A percentile compares a stretch with the other conserved stretches of the same genome.
phyloP scores from a whole-genome alignment of 495 filamentous ascomycete genomes.

The Talaromyces trachyspermus region DNA sequence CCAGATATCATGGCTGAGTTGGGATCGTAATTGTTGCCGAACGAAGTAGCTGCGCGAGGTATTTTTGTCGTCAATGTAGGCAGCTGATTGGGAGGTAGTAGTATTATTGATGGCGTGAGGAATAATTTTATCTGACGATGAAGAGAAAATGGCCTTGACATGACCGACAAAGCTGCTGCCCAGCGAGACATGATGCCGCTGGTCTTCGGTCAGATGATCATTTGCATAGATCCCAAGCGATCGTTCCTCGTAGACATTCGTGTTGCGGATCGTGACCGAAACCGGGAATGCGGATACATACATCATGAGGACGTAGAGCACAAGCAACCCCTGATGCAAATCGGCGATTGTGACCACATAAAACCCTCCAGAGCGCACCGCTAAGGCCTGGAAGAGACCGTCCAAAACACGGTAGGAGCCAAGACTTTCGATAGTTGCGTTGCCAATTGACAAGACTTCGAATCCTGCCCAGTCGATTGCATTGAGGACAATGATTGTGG shows the following conservation, averaged over 20 bases:
- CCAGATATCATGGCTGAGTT: constrained; percentile 83
- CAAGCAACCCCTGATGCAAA: constrained; percentile 64
- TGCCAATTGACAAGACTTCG: constrained; percentile 71
- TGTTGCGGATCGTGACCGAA: constrained; percentile 53
- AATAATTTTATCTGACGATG: constrained; percentile 14
- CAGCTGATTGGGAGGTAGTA: too few species aligned
- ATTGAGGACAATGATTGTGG: constrained; percentile 66
- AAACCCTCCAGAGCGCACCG: constrained; percentile 78
- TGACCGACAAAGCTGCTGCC: constrained; percentile 2
- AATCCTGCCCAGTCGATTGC: constrained; percentile 77
- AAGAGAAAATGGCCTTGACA: neutral
- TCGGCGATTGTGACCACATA: constrained; percentile 68
- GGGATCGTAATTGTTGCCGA: constrained; percentile 61
- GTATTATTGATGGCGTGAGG: constrained; percentile 14
- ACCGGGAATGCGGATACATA: constrained; percentile 62
- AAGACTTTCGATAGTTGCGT: constrained; percentile 50
- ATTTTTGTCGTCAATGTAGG: constrained; percentile 16
- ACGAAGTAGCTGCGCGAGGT: constrained; percentile 47
- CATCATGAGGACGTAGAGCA: constrained; percentile 91
- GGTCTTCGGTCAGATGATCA: constrained; percentile 15
- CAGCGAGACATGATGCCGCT: constrained; percentile 2
- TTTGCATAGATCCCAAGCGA: constrained; percentile 59
- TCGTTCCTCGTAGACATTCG: constrained; percentile 74
- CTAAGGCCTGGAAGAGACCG: constrained; percentile 77
- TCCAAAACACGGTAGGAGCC: constrained; percentile 58